Evolutionary conservation across 352 stramenopile genomes (phyloP), one percentile per base, ranked within the genome.

Genomic region (Blastocystis sp.): DNA sequence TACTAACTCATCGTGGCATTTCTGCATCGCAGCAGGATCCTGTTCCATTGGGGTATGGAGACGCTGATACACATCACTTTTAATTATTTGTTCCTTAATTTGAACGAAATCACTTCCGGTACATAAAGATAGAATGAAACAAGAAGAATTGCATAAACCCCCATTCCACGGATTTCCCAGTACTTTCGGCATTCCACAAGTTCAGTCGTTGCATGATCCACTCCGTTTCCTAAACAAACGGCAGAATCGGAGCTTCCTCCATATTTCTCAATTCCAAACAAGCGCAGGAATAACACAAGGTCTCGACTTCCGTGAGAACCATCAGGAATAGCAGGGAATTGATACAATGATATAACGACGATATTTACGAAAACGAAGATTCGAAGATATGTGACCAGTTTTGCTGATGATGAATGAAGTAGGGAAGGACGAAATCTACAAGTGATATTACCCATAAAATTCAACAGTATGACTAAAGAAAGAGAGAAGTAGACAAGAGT

Each of bases 101-200:
- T 56, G 9, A 79, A 26, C 55, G 3, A 45, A n/a, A 61, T 18
- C 26, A 20, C 68, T 43, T 20, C 2, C 8, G 2, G 26, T 54
- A 79, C 68, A n/a, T 79, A 79, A 56, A 61, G 26, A n/a, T 23
- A 79, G 1, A 56, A 79, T 7, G 43, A 15, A 34, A 55, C 53
- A 13, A 79, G 53, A 7, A 79, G 68, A 8, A 56, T n/a, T 4
- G 41, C 43, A 55, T 79, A 79, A 20, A 62, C 11, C 20, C 68
- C 68, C 68, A 79, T 79, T 11, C 23, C 68, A 37, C 39, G 43
- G n/a, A 56, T 61, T 34, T 26, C 26, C 23, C 23, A 54, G 68
- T 62, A 79, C 29, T 79, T 62, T 26, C n/a, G 68, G 68, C 68
- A 79, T 55, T 79, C 41, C 68, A 79, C 68, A 55, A 79, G 23